phyloP scores from a whole-genome alignment of 169 alveolate species.

The Plasmodium billcollinsi region DNA sequence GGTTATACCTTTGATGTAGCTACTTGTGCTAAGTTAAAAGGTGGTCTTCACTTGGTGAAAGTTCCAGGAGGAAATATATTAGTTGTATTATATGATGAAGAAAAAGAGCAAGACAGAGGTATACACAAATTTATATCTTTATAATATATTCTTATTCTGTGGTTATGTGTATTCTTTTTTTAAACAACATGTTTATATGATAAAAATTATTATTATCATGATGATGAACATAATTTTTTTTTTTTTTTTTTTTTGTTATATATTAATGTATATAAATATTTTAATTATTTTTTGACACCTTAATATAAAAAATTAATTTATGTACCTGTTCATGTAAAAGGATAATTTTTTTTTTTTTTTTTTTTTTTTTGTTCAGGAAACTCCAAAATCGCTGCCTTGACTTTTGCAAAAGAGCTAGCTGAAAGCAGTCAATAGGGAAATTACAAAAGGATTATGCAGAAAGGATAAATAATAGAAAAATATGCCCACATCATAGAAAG shows the following conservation, averaged over 20 bases:
- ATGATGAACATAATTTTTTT: neutral
- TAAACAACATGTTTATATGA: too few species aligned
- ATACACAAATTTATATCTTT: neutral
- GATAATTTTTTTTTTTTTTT: neutral
- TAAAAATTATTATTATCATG: too few species aligned
- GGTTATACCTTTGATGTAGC: conserved; percentile 84
- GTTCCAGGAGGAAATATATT: conserved; percentile 84
- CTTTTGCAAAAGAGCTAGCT: conserved; percentile 62
- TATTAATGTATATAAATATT: neutral
- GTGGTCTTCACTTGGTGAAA: conserved; percentile 85
- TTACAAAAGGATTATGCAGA: neutral
- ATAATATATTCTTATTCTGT: too few species aligned
- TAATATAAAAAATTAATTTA: neutral
- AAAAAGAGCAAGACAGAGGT: conserved; percentile 84
- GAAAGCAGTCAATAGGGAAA: conserved; percentile 29
- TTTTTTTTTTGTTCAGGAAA: conserved; percentile 33
- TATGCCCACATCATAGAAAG: too few species aligned
- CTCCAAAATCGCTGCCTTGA: conserved; percentile 62
- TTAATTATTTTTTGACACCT: too few species aligned
- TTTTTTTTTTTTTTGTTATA: neutral
- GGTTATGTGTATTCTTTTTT: too few species aligned
- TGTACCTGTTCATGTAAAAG: neutral
- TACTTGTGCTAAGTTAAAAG: conserved; percentile 84
- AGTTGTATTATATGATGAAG: conserved; percentile 83
- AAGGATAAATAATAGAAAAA: too few species aligned